Evolutionary conservation across 179 eudicot species (phyloP).

Genomic region (Spinacia oleracea): DNA sequence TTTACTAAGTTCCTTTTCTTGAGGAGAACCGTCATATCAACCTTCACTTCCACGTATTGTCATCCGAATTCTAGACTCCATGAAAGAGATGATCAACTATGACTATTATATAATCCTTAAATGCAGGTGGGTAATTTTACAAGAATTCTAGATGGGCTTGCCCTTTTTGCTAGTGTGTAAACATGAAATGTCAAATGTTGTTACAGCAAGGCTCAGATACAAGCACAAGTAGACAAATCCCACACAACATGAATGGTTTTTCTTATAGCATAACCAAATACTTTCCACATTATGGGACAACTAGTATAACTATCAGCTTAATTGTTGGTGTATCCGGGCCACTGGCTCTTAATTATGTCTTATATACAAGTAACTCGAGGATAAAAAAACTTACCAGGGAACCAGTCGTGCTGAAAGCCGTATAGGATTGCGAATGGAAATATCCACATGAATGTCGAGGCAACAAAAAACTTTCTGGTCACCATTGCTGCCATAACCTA

Average conservation of each 20-base stretch:
- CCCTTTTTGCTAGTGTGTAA: neutral
- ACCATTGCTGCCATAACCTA: constrained; percentile 42
- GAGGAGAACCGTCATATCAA: neutral
- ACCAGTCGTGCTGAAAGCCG: constrained; percentile 68
- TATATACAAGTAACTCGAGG: neutral
- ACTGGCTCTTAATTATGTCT: too few species aligned
- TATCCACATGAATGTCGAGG: constrained; percentile 67
- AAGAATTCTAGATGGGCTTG: neutral
- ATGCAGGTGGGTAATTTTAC: neutral
- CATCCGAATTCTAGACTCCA: neutral
- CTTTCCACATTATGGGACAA: neutral
- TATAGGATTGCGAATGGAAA: constrained; percentile 70
- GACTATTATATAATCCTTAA: neutral
- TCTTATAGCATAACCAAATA: neutral
- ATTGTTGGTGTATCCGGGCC: neutral
- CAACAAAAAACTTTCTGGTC: constrained; percentile 57
- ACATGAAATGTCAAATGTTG: neutral
- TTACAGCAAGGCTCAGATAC: neutral
- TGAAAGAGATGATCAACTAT: neutral
- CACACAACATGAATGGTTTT: neutral
- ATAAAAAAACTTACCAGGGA: constrained; percentile 60
- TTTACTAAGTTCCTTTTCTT: too few species aligned
- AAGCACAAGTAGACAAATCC: neutral
- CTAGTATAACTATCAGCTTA: neutral
- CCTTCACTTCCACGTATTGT: neutral